Base-by-base conservation (phyloP, 225 moss, liverwort and hornwort species). In the Neckera pumila region DNA sequence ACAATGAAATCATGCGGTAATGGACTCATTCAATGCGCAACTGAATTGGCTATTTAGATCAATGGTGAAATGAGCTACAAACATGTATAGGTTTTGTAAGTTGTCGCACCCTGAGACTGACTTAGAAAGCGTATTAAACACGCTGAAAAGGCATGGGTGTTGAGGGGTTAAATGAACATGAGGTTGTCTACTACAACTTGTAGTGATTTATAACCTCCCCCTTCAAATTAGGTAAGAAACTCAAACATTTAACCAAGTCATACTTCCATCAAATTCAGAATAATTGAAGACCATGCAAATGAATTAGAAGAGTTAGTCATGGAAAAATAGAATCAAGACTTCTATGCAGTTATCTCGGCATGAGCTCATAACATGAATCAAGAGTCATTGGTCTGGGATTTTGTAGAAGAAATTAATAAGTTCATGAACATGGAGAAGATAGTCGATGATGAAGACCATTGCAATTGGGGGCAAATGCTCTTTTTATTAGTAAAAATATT, bases 331-430 rank as follows among this genome's bases (percentile, higher is more conserved):
- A 36, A 77, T 56, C 23, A 10, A 36, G 9, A 51, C 12, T 9
- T 76, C 6, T 10, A 76, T 45, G 45, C 3, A 0, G n/a, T 22
- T 76, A 14, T 76, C 22, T 51, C 1, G 3, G 3, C 6, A 22
- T 34, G 12, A 76, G 4, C 14, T 78, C 8, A 16, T n/a, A 53
- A n/a, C 3, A 77, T 78, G n/a, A 56, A 78, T 53, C 14, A 53
- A 45, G 4, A 25, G 14, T 19, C 3, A 0, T 45, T 30, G 17
- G 4, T 20, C 0, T 8, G 2, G 17, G 3, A 59, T 80, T 17
- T 40, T 12, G 2, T 40, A 42, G 5, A 43, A 8, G 21, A 14
- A 80, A 25, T 31, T 7, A 17, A 40, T 7, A 6, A 8, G 38
- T 11, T 79, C 9, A 38, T 40, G 2, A 79, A 61, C 0, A 4